Base-by-base conservation (phyloP, 2,329 filamentous ascomycete genomes). In the Aspergillus flavus region DNA sequence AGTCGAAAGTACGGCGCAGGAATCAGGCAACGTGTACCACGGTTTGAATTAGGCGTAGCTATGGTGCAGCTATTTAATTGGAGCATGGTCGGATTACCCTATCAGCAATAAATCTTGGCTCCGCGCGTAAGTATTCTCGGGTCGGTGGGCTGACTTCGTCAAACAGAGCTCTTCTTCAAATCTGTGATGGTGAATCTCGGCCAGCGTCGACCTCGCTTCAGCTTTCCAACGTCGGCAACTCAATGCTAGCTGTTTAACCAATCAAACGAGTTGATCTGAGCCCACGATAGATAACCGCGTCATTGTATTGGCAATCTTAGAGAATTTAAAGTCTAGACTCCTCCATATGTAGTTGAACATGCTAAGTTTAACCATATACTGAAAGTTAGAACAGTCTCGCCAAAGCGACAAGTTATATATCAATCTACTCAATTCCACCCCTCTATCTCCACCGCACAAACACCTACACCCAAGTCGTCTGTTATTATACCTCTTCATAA, bases 51-150 rank as follows among this genome's bases (percentile, higher is more conserved):
- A 3, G 16, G 6, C 0, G 19, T 39, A 19, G 2, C 6, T 39
- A 16, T 19, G 14, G 14, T 19, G 9, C 6, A 2, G 16, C 12
- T 41, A 19, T 3, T 41, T 41, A 10, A 10, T 16, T 19, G 19
- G 16, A 41, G 6, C 19, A n/a, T 41, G n/a, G 4, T 41, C 16
- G 6, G 3, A 41, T n/a, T 10, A n/a, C 7, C 39, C 7, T 9
- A n/a, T 10, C 39, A 41, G 39, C 39, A 41, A 41, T 19, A 19
- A 10, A n/a, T 10, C 39, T 9, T 41, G 16, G 39, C 39, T 19
- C 6, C 36, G 2, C 14, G 1, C 6, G 14, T 39, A 39, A 1
- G 14, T 39, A 86, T 43, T 11, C 41, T 39, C 16, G 5, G 12
- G 43, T 23, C 43, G 23, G 43, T 46, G 43, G 43, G 43, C 43